These are phyloP conservation scores for Talaromyces piceae DNA, from an alignment of 2,329 filamentous ascomycete species.

Conservation along the genomic window DNA sequence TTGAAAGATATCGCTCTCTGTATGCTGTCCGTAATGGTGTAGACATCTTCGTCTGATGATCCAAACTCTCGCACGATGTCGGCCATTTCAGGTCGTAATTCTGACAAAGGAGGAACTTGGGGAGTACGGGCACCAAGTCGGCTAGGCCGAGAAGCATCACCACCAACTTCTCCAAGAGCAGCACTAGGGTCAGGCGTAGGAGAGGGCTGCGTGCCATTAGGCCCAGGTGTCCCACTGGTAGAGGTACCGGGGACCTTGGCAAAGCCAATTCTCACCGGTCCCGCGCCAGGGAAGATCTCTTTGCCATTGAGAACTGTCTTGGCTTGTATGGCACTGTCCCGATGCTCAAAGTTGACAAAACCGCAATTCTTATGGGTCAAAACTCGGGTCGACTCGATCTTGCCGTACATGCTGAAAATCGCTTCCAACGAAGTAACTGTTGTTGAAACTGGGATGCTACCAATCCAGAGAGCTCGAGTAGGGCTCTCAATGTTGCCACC, in stretches of 20 bases:
- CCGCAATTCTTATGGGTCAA: slow-evolving; percentile 98
- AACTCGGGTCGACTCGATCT: slow-evolving; percentile 84
- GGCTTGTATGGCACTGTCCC: slow-evolving; percentile 85
- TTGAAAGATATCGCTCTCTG: slow-evolving; percentile 69
- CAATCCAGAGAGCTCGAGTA: slow-evolving; percentile 91
- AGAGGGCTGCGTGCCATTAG: slow-evolving; percentile 79
- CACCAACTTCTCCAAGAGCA: slow-evolving; percentile 22
- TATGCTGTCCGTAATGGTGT: slow-evolving; percentile 64
- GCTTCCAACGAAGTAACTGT: slow-evolving; percentile 90
- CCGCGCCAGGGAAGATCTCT: slow-evolving; percentile 95
- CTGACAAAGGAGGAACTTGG: slow-evolving; percentile 63
- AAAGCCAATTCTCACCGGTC: slow-evolving; percentile 91
- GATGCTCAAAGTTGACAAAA: slow-evolving; percentile 92
- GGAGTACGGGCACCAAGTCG: slow-evolving; percentile 30
- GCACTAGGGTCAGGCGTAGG: slow-evolving; percentile 81
- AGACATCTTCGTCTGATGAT: slow-evolving; percentile 68
- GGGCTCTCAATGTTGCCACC: slow-evolving; percentile 78
- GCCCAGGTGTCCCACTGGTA: slow-evolving; percentile 69
- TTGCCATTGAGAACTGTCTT: slow-evolving; percentile 87
- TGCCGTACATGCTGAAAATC: slow-evolving; percentile 89
- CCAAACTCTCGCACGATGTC: slow-evolving; percentile 85
- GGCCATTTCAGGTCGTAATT: slow-evolving; percentile 75
- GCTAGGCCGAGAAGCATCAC: slow-evolving; percentile 23
- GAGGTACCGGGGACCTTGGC: slow-evolving; percentile 90
- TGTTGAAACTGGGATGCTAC: slow-evolving; percentile 93